phyloP scores from a whole-genome alignment of 495 filamentous ascomycete species.

The Hypoxylon fuscum region DNA sequence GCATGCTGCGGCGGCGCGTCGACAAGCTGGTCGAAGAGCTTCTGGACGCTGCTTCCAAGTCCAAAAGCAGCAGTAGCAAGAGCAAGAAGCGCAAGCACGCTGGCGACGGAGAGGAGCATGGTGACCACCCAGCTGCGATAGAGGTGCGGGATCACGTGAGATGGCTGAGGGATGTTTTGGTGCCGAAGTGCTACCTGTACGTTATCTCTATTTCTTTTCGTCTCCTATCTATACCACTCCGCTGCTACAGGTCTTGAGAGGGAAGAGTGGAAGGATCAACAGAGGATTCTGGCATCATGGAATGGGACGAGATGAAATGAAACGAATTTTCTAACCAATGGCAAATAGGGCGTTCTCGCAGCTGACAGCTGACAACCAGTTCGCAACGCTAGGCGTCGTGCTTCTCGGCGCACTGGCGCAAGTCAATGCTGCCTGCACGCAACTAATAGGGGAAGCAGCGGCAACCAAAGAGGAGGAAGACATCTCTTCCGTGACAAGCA shows the following conservation, averaged over 20 bases:
- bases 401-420: conserved; percentile 73
- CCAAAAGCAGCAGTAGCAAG: conserved; percentile 1
- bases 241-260: too few relatives aligned
- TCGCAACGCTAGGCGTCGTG: conserved; percentile 80
- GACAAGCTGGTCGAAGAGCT: conserved; percentile 57
- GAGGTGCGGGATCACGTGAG: conserved; percentile 35
- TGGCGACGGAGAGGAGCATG: conserved; percentile 29
- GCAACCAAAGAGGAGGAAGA: not conserved
- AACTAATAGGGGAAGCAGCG: conserved; percentile 27
- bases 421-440: conserved; percentile 56
- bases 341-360: conserved; percentile 70
- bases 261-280: too few relatives aligned
- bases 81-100: conserved; percentile 36
- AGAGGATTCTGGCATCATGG: too few relatives aligned
- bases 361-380: conserved; percentile 74
- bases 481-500: not conserved
- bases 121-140: conserved; percentile 23
- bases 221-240: not conserved
- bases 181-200: conserved; percentile 46
- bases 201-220: conserved; percentile 9
- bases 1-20: conserved; percentile 70
- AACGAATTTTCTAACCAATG: not conserved
- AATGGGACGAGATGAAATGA: too few relatives aligned
- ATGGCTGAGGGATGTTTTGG: conserved; percentile 47
- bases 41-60: conserved; percentile 40